Conservation (phyloP, 257 asterid species). For the Jaltomata sinuosa region DNA sequence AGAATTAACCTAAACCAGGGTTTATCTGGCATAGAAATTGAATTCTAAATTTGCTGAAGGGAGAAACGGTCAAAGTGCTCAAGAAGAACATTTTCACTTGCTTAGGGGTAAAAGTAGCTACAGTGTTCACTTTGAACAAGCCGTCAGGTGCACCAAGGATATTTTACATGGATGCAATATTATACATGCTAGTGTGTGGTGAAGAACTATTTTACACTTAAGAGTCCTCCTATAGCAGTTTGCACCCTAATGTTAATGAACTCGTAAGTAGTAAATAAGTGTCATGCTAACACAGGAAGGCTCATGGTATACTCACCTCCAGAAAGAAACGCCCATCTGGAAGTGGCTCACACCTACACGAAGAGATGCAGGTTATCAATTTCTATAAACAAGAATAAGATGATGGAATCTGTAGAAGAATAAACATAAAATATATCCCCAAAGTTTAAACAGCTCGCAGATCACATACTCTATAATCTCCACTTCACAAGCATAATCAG, state of each 20-base stretch:
- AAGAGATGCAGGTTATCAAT: constrained; percentile 17
- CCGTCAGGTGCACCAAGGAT: neutral
- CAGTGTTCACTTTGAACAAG: neutral
- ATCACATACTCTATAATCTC: constrained; percentile 86
- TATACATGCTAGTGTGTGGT: neutral
- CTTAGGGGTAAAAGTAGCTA: neutral
- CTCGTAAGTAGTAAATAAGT: neutral
- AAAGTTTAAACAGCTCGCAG: neutral
- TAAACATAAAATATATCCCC: neutral
- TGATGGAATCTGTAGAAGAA: neutral
- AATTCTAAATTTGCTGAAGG: neutral
- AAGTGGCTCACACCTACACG: constrained; percentile 94
- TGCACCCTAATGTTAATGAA: neutral
- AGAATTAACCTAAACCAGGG: neutral
- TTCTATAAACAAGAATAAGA: constrained; percentile 12
- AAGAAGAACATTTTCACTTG: neutral
- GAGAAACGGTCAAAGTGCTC: neutral
- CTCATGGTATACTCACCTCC: constrained; percentile 47
- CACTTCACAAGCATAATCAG: constrained; percentile 96
- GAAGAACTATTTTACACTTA: neutral
- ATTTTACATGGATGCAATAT: neutral
- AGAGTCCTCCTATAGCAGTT: neutral
- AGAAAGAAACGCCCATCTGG: constrained; percentile 97
- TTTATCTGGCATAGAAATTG: neutral
- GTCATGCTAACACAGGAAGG: neutral